A percentile compares a stretch with the other conserved stretches of the same genome.
phyloP scores from a whole-genome alignment of 2,329 filamentous ascomycete genomes.

The Hirsutella rhossiliensis region DNA sequence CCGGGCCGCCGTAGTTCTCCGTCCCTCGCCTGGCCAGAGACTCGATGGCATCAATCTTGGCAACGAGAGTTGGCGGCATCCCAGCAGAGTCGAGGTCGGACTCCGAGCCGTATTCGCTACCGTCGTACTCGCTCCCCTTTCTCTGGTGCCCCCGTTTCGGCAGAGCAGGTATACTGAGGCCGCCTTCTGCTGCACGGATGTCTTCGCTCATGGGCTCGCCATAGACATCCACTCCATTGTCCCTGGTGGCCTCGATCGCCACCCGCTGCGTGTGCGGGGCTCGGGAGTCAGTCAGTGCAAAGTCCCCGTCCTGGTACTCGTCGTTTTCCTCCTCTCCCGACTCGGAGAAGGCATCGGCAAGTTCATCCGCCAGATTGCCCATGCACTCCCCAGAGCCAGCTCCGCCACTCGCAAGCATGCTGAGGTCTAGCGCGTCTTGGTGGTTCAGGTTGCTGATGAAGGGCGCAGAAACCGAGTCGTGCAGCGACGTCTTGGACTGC shows the following conservation, averaged over 20 bases:
- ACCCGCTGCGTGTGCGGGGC: not conserved
- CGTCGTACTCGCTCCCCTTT: slow-evolving; percentile 51
- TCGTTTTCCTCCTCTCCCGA: slow-evolving; percentile 53
- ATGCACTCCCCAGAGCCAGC: slow-evolving; percentile 42
- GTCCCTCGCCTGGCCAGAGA: slow-evolving; percentile 53
- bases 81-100: slow-evolving; percentile 58
- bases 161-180: slow-evolving; percentile 31
- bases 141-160: slow-evolving; percentile 36
- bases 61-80: slow-evolving; percentile 53
- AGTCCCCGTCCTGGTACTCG: slow-evolving; percentile 32
- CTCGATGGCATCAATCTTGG: slow-evolving; percentile 62
- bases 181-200: slow-evolving; percentile 21
- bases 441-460: slow-evolving; percentile 36
- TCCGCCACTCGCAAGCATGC: slow-evolving; percentile 29
- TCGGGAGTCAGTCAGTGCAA: not conserved
- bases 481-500: slow-evolving; percentile 37
- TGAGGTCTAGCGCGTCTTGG: slow-evolving; percentile 33
- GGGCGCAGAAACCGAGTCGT: slow-evolving; percentile 34
- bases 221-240: slow-evolving; percentile 6
- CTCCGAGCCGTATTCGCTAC: slow-evolving; percentile 63
- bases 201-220: slow-evolving; percentile 18
- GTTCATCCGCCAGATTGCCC: slow-evolving; percentile 70
- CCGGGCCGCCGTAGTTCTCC: slow-evolving; percentile 51
- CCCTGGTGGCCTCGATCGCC: not conserved
- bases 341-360: slow-evolving; percentile 60